These are phyloP conservation scores for Solanum chmielewskii DNA, from an alignment of 257 asterid species.

Conservation along the genomic window DNA sequence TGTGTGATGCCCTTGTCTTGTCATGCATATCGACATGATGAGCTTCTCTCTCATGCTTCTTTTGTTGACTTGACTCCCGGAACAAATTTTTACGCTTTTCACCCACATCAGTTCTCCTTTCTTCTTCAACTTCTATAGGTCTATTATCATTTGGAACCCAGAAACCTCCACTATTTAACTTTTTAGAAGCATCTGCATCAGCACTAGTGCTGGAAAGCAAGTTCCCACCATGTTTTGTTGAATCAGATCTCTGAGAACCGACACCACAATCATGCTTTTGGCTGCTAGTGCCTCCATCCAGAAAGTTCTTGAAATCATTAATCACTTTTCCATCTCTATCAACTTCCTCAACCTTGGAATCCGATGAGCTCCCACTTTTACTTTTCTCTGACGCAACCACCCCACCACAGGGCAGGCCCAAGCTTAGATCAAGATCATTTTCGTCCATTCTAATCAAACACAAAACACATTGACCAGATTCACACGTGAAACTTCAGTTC, in stretches of 20 bases:
- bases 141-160: conserved; percentile 52
- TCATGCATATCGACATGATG: conserved; percentile 36
- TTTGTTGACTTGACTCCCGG: conserved; percentile 40
- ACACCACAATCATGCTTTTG: conserved; percentile 28
- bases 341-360: conserved; percentile 41
- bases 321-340: conserved; percentile 79
- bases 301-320: conserved; percentile 81
- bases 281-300: conserved; percentile 60
- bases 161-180: conserved; percentile 41
- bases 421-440: conserved; percentile 70
- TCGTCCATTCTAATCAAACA: conserved; percentile 53
- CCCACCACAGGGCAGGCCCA: conserved; percentile 75
- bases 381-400: conserved; percentile 40
- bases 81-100: conserved; percentile 59
- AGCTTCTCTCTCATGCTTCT: conserved; percentile 53
- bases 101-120: conserved; percentile 36
- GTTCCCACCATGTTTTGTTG: conserved; percentile 40
- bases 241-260: conserved; percentile 22
- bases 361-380: conserved; percentile 54
- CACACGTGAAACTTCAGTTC: neutral
- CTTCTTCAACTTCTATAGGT: conserved; percentile 43
- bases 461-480: neutral
- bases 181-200: conserved; percentile 51
- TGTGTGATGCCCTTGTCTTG: conserved; percentile 60
- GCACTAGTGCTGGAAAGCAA: conserved; percentile 31